Evolutionary conservation across 257 asterid genomes (phyloP).

Genomic region (Scutellaria minor): DNA sequence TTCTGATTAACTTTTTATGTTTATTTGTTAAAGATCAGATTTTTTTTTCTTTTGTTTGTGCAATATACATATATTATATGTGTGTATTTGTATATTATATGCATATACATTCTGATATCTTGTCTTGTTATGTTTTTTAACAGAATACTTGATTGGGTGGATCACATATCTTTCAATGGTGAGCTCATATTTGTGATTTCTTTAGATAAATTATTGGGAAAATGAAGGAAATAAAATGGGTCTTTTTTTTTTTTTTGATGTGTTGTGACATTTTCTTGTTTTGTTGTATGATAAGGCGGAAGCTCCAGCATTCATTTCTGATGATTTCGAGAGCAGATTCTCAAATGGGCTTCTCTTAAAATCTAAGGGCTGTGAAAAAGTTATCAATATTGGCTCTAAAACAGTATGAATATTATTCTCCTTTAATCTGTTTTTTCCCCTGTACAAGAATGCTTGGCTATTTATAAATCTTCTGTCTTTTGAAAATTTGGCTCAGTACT

Average conservation of each 20-base stretch:
- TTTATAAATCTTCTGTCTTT: conserved; percentile 29
- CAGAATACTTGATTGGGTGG: conserved; percentile 56
- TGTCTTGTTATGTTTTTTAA: conserved; percentile 26
- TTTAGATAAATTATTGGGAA: no score
- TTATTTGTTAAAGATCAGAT: conserved; percentile 14
- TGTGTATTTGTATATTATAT: neutral
- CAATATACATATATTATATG: neutral
- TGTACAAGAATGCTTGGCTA: conserved; percentile 18
- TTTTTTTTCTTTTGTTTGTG: neutral
- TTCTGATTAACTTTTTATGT: neutral
- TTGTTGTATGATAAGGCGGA: conserved; percentile 64
- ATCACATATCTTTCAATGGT: conserved; percentile 60
- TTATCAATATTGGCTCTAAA: conserved; percentile 51
- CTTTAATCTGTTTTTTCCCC: conserved; percentile 11
- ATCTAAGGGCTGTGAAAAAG: conserved; percentile 50
- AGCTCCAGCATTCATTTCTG: conserved; percentile 76
- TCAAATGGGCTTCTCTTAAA: conserved; percentile 51
- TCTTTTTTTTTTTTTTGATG: conserved; percentile 28
- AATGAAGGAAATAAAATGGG: neutral
- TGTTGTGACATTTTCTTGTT: conserved; percentile 13
- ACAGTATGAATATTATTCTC: conserved; percentile 55
- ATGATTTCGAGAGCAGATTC: conserved; percentile 47
- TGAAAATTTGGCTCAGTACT: conserved; percentile 52
- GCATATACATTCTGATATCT: conserved; percentile 35
- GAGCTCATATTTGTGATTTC: conserved; percentile 44